A percentile compares a stretch with the other conserved stretches of the same genome.
phyloP scores from a whole-genome alignment of 2,329 filamentous ascomycete genomes.

The Penicillium sp. region DNA sequence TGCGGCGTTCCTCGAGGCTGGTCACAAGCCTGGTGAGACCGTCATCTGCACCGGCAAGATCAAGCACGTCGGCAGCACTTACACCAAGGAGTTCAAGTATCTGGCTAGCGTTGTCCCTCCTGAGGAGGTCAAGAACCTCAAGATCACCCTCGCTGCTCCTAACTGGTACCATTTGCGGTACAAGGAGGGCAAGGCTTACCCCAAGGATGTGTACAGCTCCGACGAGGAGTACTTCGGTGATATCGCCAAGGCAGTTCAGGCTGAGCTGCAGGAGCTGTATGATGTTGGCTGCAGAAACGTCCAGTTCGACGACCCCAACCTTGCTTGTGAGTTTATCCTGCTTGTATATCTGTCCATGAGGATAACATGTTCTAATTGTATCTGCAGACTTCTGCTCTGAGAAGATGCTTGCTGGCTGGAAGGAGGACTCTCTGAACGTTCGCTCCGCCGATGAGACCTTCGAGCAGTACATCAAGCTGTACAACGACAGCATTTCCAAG shows the following conservation, averaged over 20 bases:
- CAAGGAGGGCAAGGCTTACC: slow-evolving; percentile 49
- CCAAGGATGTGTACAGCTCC: slow-evolving; percentile 47
- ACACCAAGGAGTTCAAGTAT: slow-evolving; percentile 51
- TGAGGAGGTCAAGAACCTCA: slow-evolving; percentile 56
- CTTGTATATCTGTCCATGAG: too few relatives aligned
- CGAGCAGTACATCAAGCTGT: slow-evolving; percentile 65
- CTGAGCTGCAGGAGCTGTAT: slow-evolving; percentile 54
- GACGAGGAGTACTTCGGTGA: slow-evolving; percentile 57
- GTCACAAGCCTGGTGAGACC: slow-evolving; percentile 49
- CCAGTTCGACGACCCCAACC: slow-evolving; percentile 58
- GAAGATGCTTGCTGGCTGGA: slow-evolving; percentile 62
- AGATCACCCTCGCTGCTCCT: slow-evolving; percentile 60
- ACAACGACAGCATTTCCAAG: slow-evolving; percentile 61
- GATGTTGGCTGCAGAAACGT: slow-evolving; percentile 56
- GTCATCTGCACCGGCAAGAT: slow-evolving; percentile 54
- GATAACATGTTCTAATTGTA: too few relatives aligned
- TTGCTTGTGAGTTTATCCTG: slow-evolving; percentile 58
- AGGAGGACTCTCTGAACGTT: slow-evolving; percentile 57
- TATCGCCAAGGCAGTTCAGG: slow-evolving; percentile 58
- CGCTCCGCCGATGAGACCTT: slow-evolving; percentile 62
- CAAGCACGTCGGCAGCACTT: slow-evolving; percentile 49
- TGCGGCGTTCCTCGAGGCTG: slow-evolving; percentile 52
- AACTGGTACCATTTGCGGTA: slow-evolving; percentile 62
- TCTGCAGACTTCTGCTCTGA: slow-evolving; percentile 67
- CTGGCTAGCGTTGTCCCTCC: slow-evolving; percentile 52